These are phyloP conservation scores for Bondarzewia mesenterica DNA, from an alignment of 1,284 basidiomycete species.

Conservation along the genomic window DNA sequence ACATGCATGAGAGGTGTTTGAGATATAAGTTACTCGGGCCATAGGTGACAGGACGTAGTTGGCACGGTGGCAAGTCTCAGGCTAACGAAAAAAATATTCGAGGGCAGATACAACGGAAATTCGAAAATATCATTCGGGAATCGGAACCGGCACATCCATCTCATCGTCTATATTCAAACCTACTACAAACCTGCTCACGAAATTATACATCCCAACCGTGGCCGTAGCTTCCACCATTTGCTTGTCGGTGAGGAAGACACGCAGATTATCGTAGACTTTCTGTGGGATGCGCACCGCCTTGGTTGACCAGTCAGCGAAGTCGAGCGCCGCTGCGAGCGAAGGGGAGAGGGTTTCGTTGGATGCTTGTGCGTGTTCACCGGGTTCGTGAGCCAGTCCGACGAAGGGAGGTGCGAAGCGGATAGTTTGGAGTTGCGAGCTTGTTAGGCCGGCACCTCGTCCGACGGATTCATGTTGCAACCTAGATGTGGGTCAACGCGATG, in stretches of 20 bases:
- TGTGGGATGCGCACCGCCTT: constrained; percentile 28
- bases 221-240: constrained; percentile 34
- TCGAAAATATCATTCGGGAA: constrained; percentile 13
- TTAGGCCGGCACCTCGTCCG: constrained; percentile 30
- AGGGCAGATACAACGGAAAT: background rate
- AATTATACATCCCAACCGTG: constrained; percentile 32
- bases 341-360: constrained; percentile 17
- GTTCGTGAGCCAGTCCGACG: constrained; percentile 7
- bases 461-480: constrained; percentile 36
- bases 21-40: too few relatives aligned
- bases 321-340: constrained; percentile 26
- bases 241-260: constrained; percentile 25
- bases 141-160: constrained; percentile 28
- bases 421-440: constrained; percentile 27
- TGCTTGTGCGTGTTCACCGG: constrained; percentile 11
- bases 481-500: background rate
- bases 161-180: constrained; percentile 33
- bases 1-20: too few relatives aligned
- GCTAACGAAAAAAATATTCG: background rate
- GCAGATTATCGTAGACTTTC: constrained; percentile 26
- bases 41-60: too few relatives aligned
- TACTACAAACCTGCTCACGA: constrained; percentile 33
- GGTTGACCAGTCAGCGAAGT: constrained; percentile 31
- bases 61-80: background rate
- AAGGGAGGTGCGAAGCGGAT: constrained; percentile 27